phyloP scores from a whole-genome alignment of 2,329 filamentous ascomycete species.

The Trematosphaeria pertusa region DNA sequence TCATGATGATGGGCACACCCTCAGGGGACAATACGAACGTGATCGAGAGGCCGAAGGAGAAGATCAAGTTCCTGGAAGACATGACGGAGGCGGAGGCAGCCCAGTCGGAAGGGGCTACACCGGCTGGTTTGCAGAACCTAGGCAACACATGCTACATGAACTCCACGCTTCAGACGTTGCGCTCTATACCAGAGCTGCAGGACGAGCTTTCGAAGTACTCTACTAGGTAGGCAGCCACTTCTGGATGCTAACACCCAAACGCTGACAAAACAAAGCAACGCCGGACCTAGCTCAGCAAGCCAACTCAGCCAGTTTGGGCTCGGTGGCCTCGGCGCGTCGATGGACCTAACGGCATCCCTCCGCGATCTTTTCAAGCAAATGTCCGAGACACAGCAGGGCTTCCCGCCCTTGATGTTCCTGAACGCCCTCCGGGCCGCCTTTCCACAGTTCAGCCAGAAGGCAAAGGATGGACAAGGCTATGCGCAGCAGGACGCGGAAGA shows the following conservation, averaged over 20 bases:
- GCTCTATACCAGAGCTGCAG: constrained; percentile 89
- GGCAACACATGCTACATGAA: constrained; percentile 99
- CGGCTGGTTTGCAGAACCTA: constrained; percentile 87
- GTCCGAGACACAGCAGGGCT: constrained; percentile 86
- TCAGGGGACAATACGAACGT: constrained; percentile 68
- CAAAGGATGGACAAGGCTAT: constrained; percentile 81
- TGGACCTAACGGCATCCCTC: constrained; percentile 78
- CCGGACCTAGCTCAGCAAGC: constrained; percentile 41
- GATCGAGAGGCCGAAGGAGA: constrained; percentile 75
- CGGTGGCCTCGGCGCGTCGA: constrained; percentile 63
- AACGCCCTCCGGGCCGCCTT: constrained; percentile 78
- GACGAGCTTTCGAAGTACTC: constrained; percentile 73
- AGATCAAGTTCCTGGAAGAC: constrained; percentile 90
- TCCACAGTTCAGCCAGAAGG: constrained; percentile 91
- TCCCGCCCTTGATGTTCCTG: constrained; percentile 83
- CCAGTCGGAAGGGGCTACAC: constrained; percentile 80
- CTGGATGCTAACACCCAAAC: background rate
- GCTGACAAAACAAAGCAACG: constrained; percentile 32
- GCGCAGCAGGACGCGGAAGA: constrained; percentile 99
- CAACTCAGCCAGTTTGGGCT: constrained; percentile 60
- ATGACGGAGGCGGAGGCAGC: constrained; percentile 96
- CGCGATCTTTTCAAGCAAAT: constrained; percentile 87
- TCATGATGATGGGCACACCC: constrained; percentile 97
- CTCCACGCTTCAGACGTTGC: constrained; percentile 91
- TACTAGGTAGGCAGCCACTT: constrained; percentile 36